phyloP scores from a whole-genome alignment of 192 early-diverging fungal genomes.

The Coemansia sp. region DNA sequence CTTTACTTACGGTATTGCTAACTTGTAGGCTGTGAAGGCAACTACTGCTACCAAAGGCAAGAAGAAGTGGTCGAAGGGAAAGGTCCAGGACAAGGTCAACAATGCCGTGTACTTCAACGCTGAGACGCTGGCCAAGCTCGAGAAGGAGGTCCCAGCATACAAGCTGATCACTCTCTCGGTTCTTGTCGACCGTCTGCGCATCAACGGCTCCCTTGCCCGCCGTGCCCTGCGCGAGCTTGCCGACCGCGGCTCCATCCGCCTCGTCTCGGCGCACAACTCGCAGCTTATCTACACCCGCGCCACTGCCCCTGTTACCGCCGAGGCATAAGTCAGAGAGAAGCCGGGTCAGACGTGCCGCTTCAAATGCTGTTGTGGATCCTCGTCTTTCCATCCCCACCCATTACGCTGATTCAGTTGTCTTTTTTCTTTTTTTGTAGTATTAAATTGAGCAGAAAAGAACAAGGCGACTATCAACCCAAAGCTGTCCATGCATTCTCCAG shows the following conservation, averaged over 20 bases:
- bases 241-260: constrained; percentile 88
- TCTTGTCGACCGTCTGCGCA: constrained; percentile 96
- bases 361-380: background rate
- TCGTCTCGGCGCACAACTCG: constrained; percentile 87
- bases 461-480: background rate
- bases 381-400: background rate
- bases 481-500: too few relatives aligned
- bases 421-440: constrained; percentile 1
- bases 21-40: constrained; percentile 41
- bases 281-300: constrained; percentile 81
- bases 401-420: background rate
- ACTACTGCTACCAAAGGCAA: constrained; percentile 47
- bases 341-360: too few relatives aligned
- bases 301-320: constrained; percentile 37
- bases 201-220: constrained; percentile 98
- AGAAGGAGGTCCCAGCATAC: constrained; percentile 99
- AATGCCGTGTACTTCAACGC: constrained; percentile 98
- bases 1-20: background rate
- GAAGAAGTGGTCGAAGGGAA: constrained; percentile 99
- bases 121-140: constrained; percentile 96
- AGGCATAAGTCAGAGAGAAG: constrained; percentile 27
- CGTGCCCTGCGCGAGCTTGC: constrained; percentile 92
- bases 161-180: constrained; percentile 99
- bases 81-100: constrained; percentile 99
- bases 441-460: background rate